Base-by-base conservation (phyloP, 2,329 filamentous ascomycete genomes). In the Sporothrix variecibatus region DNA sequence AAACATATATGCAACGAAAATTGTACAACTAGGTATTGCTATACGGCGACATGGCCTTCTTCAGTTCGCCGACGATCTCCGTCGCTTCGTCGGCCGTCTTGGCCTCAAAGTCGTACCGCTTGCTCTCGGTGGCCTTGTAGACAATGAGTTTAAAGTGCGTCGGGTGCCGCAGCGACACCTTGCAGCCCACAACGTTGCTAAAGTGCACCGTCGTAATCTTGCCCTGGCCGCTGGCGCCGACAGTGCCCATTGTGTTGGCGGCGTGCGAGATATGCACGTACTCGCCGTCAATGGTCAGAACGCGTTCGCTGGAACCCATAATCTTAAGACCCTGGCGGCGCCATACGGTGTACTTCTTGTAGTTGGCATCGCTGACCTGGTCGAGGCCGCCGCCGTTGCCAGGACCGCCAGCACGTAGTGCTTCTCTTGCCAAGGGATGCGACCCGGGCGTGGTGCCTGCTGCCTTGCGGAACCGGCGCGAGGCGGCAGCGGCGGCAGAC, bases 31-130 rank as follows among this genome's bases (percentile, higher is more conserved):
- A 85, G 28, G 86, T 84, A 74, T 89, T 87, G 64, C 87, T 82
- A 78, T 92, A 93, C 31, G 91, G 89, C 46, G 90, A 88, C 72
- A 94, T 90, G 40, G 92, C 92, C 82, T 90, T 93, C 82, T 93
- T 93, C 75, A 96, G 89, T 83, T 94, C 93, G 74, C 85, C 86
- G 38, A 95, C 93, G 80, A 96, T 94, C 80, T 94, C 92, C n/a
- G 88, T 85, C 60, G 93, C 93, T 82, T 95, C 93, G 40, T 90
- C 89, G 12, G 87, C 85, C 77, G 86, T 92, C 77, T 88, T 89
- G n/a, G 93, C 90, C 82, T 95, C 93, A 80, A 96, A 96, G 77
- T 96, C 93, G 82, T 96, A 96, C 75, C 93, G 84, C 83, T 95
- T 95, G 75, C 88, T 91, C 83, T 95, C 93, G 1, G 90, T 89